These are phyloP conservation scores for Gossypium raimondii DNA, from an alignment of 345 rosid species.

Conservation along the genomic window DNA sequence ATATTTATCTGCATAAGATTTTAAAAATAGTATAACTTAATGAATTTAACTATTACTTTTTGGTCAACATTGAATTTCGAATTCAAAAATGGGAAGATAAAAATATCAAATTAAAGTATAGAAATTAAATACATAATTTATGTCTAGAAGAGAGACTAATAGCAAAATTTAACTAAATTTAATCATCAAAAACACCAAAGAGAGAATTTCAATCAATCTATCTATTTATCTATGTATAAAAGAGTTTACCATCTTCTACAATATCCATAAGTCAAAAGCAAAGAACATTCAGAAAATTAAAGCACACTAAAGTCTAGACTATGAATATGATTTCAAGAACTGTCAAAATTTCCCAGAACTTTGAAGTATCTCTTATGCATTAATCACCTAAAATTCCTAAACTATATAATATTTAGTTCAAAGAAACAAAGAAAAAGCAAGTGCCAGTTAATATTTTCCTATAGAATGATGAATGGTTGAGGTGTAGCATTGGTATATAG, in stretches of 20 bases:
- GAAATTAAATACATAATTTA: no score
- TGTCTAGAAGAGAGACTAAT: no score
- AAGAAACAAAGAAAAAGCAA: background rate
- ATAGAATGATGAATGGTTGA: background rate
- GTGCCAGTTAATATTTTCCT: background rate
- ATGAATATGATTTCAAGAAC: background rate
- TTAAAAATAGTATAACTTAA: no score
- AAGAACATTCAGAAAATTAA: background rate
- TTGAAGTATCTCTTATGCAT: background rate
- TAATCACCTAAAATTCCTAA: background rate
- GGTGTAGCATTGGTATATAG: background rate
- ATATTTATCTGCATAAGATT: no score
- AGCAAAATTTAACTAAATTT: background rate
- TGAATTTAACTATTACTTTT: no score
- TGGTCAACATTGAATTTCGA: no score
- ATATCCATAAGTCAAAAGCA: background rate
- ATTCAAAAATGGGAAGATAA: no score
- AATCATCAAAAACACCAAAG: background rate
- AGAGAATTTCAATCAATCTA: background rate
- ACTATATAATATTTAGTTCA: background rate
- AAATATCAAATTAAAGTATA: no score
- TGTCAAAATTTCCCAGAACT: background rate
- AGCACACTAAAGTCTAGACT: background rate
- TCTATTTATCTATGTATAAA: no score
- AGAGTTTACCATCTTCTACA: background rate